Percentiles rank a stretch among this genome's conserved stretches.
Conservation (phyloP, 495 filamentous ascomycete species). For the Physcia stellaris region DNA sequence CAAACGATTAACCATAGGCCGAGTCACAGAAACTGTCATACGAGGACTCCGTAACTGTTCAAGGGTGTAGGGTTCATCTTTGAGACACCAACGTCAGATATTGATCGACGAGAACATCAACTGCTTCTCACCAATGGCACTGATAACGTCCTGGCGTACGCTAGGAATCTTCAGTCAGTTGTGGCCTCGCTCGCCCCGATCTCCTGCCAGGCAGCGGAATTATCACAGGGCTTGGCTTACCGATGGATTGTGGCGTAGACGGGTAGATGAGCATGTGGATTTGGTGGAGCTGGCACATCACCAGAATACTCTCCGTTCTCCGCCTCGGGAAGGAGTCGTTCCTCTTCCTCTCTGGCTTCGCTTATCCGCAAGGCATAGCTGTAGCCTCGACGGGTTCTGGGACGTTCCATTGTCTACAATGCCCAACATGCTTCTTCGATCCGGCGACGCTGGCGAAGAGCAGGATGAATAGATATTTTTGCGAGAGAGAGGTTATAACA, state of each 20-base stretch:
- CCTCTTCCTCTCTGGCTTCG: background rate
- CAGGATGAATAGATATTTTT: no score
- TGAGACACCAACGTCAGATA: constrained; percentile 13
- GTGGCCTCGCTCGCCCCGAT: background rate
- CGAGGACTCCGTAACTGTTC: constrained; percentile 55
- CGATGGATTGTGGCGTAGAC: constrained; percentile 37
- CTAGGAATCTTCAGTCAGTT: background rate
- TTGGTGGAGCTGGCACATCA: constrained; percentile 11
- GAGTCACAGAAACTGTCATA: constrained; percentile 55
- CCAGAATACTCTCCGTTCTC: background rate
- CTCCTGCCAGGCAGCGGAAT: background rate
- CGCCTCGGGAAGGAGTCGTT: constrained; percentile 1
- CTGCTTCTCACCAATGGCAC: constrained; percentile 22
- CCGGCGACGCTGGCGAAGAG: no score
- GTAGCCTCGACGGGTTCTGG: no score
- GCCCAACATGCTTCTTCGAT: no score
- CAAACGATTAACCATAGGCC: constrained; percentile 55
- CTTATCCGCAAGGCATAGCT: background rate
- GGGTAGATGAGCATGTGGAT: constrained; percentile 29
- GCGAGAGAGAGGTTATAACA: no score
- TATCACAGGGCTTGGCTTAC: constrained; percentile 8
- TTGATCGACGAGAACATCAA: constrained; percentile 1
- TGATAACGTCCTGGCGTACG: constrained; percentile 22
- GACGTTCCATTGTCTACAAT: no score
- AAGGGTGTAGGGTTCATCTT: constrained; percentile 49